Base-by-base conservation (phyloP, 2,329 filamentous ascomycete species). In the Fusarium longipes region DNA sequence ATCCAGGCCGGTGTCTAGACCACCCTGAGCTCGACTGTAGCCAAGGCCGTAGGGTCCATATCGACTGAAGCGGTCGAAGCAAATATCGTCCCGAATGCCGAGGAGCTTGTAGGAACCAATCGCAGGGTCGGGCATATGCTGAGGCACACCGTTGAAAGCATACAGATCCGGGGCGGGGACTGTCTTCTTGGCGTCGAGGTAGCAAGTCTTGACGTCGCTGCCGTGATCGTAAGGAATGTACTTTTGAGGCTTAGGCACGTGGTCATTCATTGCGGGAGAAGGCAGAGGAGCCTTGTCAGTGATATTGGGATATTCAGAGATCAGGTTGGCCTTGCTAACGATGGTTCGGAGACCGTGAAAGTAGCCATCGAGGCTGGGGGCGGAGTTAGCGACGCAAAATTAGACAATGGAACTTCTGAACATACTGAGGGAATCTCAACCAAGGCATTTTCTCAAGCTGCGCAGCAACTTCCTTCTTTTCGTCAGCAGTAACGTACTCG, bases 21-120 rank as follows among this genome's bases (percentile, higher is more conserved):
- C 93, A 15, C 93, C 93, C 65, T 87, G 86, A 55, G 88, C 86
- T 60, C 86, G 84, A 71, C 86, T 87, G 77, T 97, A 97, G n/a
- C 93, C 93, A 38, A 93, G 82, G 0, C 93, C 93, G 73, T 97
- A 97, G 0, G 93, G 91, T 0, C 93, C 93, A 35, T 95, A 87
- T 44, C 93, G 87, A 18, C 93, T 92, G 74, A 93, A 96, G 8
- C 93, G 87, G 73, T 97, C 93, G 75, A 96, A 97, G 79, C 93
- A 97, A 15, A 96, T 82, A 71, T 96, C 90, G 63, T 93, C 86
- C 22, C 89, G 83, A 38, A 97, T 78, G 0, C 92, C 93, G 6
- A 97, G 80, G 43, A 93, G 76, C 15, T 88, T 83, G 74, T 96
- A 90, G 0, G 91, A 94, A 5, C 93, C 93, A 70, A 96, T 86